Conservation (phyloP, 208 protist species). For the Crithidia brevicula region DNA sequence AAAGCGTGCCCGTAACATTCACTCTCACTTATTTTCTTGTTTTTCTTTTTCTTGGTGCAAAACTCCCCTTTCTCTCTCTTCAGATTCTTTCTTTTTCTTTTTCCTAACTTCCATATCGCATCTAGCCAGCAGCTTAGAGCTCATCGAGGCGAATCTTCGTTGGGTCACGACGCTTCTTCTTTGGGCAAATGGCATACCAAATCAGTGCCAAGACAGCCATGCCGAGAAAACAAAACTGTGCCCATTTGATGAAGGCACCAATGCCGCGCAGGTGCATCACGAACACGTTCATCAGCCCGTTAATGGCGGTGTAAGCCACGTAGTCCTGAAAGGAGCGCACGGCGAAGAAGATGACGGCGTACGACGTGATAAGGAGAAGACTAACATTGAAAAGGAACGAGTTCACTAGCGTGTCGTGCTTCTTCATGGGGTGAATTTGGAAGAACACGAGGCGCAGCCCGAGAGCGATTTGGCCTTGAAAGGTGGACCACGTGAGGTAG, state of each 20-base stretch:
- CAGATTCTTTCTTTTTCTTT: neutral
- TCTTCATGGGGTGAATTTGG: constrained; percentile 89
- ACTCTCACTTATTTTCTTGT: too few species aligned
- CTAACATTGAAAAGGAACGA: constrained; percentile 95
- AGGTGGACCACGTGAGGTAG: constrained; percentile 90
- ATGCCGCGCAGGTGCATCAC: constrained; percentile 75
- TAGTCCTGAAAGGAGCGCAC: constrained; percentile 87
- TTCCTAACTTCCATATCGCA: neutral
- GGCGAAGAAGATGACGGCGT: constrained; percentile 91
- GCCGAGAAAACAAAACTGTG: constrained; percentile 71
- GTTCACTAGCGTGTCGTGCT: constrained; percentile 94
- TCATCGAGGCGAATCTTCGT: constrained; percentile 56
- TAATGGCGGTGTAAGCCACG: constrained; percentile 73
- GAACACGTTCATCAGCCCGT: constrained; percentile 78
- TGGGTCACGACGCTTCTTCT: constrained; percentile 46
- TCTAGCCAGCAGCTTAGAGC: neutral
- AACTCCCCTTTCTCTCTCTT: too few species aligned
- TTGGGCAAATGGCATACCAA: constrained; percentile 57
- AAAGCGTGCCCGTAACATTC: too few species aligned
- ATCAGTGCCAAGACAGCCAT: constrained; percentile 59
- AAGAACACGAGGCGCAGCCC: constrained; percentile 87
- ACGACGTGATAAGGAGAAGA: constrained; percentile 90
- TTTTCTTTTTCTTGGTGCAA: too few species aligned
- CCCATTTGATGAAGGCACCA: constrained; percentile 67
- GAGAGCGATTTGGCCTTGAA: constrained; percentile 93